Base-by-base conservation (phyloP, 805 yeast genomes). In the Alloascoidea africana region DNA sequence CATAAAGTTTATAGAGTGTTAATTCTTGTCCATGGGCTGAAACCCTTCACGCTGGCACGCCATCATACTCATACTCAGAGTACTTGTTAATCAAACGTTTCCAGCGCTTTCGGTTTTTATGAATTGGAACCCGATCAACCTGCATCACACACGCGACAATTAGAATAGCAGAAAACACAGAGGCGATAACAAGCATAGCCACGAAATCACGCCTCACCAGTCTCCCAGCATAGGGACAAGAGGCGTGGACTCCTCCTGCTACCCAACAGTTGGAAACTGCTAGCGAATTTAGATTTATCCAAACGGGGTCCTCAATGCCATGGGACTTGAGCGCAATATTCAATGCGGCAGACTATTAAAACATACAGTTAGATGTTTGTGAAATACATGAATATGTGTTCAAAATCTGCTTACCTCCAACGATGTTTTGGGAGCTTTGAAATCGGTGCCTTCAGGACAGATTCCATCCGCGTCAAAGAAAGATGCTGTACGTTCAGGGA, bases 281-380 rank as follows among this genome's bases (percentile, higher is more conserved):
- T 16, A 89, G 65, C 14, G 87, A 83, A 51, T 89, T 87, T 44
- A 85, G 46, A 55, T 84, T 85, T 3, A 85, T 70, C 96, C 96
- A 87, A 0, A 73, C 59, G 0, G 70, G 69, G 11, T 42, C 45
- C 2, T 48, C 42, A 13, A 56, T 52, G 2, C 46, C 42, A 0
- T 38, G 32, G 0, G 46, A 44, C 17, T 2, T 17, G 39, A 3
- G 35, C 23, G 5, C 19, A 14, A 18, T 8, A 11, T 14, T 34
- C 14, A 34, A 18, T 14, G 36, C 17, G 5, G 36, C 14, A 11
- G 62, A 32, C 2, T 40, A 33, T 2, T 38, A 33, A 1, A 42
- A 40, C 14, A 64, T 44, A 13, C 46, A 44, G n/a, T 32, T 18
- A 5, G 38, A 33, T 11, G 53, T 35, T 11, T 43, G 41, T 2